Conservation (phyloP, 768 basidiomycete genomes). For the Boletus barrowsii region DNA sequence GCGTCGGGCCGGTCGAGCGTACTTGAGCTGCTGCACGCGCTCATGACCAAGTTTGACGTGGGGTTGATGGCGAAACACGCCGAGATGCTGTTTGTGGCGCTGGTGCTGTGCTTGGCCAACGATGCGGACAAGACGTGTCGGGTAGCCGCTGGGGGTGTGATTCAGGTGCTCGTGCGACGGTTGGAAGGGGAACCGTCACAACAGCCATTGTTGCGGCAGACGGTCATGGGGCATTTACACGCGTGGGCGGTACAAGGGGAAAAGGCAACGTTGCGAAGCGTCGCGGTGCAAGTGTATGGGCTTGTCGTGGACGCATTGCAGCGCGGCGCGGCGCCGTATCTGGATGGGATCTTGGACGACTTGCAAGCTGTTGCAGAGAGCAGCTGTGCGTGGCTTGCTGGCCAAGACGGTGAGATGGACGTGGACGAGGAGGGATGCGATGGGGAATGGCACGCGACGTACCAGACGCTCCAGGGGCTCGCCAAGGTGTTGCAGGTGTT, state of each 20-base stretch:
- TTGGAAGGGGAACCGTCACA: slow-evolving; percentile 61
- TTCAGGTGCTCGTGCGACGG: slow-evolving; percentile 71
- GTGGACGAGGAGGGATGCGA: slow-evolving; percentile 57
- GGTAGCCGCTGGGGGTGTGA: slow-evolving; percentile 80
- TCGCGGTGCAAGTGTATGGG: slow-evolving; percentile 81
- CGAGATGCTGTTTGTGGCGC: slow-evolving; percentile 85
- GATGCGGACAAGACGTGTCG: slow-evolving; percentile 89
- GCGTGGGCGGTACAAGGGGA: slow-evolving; percentile 69
- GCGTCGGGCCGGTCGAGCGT: slow-evolving; percentile 93
- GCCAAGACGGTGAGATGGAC: slow-evolving; percentile 36
- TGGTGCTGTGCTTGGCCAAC: slow-evolving; percentile 92
- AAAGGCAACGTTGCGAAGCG: slow-evolving; percentile 61
- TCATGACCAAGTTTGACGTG: slow-evolving; percentile 80
- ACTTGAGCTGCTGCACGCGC: slow-evolving; percentile 84
- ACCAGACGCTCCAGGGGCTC: slow-evolving; percentile 70
- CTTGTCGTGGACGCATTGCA: slow-evolving; percentile 71
- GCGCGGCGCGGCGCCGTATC: slow-evolving; percentile 41
- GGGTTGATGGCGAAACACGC: slow-evolving; percentile 73
- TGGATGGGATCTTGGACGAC: slow-evolving; percentile 54
- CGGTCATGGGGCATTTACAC: slow-evolving; percentile 68
- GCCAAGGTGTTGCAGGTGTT: slow-evolving; percentile 59
- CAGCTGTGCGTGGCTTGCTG: slow-evolving; percentile 18
- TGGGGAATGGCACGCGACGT: slow-evolving; percentile 77
- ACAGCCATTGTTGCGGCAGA: slow-evolving; percentile 47
- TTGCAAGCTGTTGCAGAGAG: slow-evolving; percentile 35